Evolutionary conservation across 805 yeast genomes (phyloP).

Genomic region (Lachancea thermotolerans): DNA sequence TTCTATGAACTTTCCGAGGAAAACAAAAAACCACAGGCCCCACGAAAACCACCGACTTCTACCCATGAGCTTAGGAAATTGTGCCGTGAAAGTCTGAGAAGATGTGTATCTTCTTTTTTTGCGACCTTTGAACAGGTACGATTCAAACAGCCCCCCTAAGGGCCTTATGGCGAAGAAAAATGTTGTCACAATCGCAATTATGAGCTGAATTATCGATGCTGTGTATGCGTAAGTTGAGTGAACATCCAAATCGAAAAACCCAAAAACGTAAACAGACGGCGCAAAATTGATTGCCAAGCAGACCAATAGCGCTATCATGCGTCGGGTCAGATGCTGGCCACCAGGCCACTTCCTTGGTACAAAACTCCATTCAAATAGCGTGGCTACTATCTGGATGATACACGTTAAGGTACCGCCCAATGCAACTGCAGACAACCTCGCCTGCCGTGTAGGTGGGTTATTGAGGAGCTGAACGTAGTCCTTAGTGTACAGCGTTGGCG

Average conservation of each 20-base stretch:
- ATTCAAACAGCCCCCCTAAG: slow-evolving; percentile 46
- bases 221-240: slow-evolving; percentile 32
- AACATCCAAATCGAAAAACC: slow-evolving; percentile 25
- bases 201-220: slow-evolving; percentile 49
- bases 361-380: slow-evolving; percentile 50
- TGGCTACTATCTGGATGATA: slow-evolving; percentile 48
- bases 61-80: slow-evolving; percentile 47
- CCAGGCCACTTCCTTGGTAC: slow-evolving; percentile 74
- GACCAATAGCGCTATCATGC: slow-evolving; percentile 38
- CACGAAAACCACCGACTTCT: slow-evolving; percentile 54
- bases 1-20: slow-evolving; percentile 61
- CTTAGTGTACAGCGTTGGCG: slow-evolving; percentile 59
- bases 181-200: slow-evolving; percentile 47
- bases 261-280: slow-evolving; percentile 52
- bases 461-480: slow-evolving; percentile 47
- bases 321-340: slow-evolving; percentile 48
- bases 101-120: slow-evolving; percentile 42
- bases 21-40: slow-evolving; percentile 64
- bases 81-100: slow-evolving; percentile 51
- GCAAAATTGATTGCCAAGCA: slow-evolving; percentile 40
- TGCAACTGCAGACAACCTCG: slow-evolving; percentile 51
- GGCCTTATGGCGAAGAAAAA: slow-evolving; percentile 58
- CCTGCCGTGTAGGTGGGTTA: slow-evolving; percentile 54
- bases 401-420: slow-evolving; percentile 62
- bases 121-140: slow-evolving; percentile 30